Evolutionary conservation across 1,284 basidiomycete species (phyloP), one percentile per base, ranked within the genome.

Genomic region (Coniferiporia sulphurascens): DNA sequence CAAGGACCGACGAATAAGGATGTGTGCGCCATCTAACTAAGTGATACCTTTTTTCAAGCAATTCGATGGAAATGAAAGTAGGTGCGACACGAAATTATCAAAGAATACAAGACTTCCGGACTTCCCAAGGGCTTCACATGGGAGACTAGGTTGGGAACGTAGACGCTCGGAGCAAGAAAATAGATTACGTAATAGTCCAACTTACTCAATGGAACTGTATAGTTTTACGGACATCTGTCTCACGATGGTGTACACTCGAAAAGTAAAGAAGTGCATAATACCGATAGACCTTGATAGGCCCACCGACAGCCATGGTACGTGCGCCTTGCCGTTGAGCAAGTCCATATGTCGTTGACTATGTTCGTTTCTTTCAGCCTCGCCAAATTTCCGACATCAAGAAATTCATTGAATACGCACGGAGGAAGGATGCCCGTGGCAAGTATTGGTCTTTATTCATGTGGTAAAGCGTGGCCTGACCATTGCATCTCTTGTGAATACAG

Each of bases 381-480:
- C 93, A 98, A 86, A 88, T 99, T 79, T 84, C 85, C 71, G 96
- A 99, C 79, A 98, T 99, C 84, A 99, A 99, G 84, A 83, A 93
- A 76, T 98, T 99, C 84, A 91, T 99, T 76, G 90, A 94, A 81
- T 94, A 96, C 74, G 91, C 96, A 63, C 87, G 89, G 78, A 87
- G 91, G 75, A 93, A 92, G 78, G 88, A 91, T 79, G 87, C 91
- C 59, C 82, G 81, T 59, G 88, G 91, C 87, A 69, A 74, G 71
- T 76, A 6, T 62, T 68, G 22, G 64, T 65, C 17, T 36, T 53
- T 12, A 44, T 66, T 19, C 27, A 48, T 13, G 38, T 32, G 21
- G 45, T 8, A 7, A 35, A 41, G 22, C 19, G 9, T 17, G 12
- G 13, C 41, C 34, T 59, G 32, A 46, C 21, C 32, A 41, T 43